These are phyloP conservation scores for Arctostaphylos glauca DNA, from an alignment of 148 eudicot genomes.

Conservation along the genomic window DNA sequence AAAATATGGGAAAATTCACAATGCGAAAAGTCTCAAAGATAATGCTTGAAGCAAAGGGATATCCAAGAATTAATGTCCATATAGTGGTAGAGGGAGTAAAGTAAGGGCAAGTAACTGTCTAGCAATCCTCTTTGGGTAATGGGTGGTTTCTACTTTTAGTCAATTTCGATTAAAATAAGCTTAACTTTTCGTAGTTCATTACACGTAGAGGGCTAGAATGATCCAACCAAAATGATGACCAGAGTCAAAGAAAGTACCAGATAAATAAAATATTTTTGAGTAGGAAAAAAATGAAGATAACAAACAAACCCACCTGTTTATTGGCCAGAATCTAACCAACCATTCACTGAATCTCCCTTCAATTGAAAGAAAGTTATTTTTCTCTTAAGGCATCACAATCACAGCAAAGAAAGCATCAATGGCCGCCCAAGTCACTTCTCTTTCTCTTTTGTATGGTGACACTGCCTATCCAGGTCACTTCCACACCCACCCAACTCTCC, in stretches of 20 bases:
- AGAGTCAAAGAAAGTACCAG: neutral
- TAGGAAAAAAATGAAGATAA: too few relatives aligned
- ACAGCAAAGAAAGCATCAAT: neutral
- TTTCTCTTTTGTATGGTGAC: neutral
- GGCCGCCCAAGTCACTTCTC: conserved; percentile 14
- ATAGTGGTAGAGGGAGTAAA: conserved; percentile 15
- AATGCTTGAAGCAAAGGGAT: neutral
- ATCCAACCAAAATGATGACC: conserved; percentile 15
- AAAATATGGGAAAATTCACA: neutral
- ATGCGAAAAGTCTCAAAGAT: conserved; percentile 3
- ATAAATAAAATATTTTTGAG: neutral
- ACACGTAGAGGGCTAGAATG: conserved; percentile 19
- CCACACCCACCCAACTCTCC: conserved; percentile 6
- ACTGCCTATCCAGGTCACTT: too few relatives aligned
- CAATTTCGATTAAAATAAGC: conserved; percentile 18
- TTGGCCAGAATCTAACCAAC: conserved; percentile 6
- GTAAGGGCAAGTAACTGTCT: neutral
- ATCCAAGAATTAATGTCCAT: neutral
- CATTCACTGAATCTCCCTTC: neutral
- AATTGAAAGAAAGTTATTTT: neutral
- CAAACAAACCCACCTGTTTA: neutral
- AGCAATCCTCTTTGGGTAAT: conserved; percentile 15
- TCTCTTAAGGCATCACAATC: neutral
- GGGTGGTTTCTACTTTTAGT: conserved; percentile 26
- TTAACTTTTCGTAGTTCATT: conserved; percentile 12